Base-by-base conservation (phyloP, 106 monocot species). In the Posidonia australis region DNA sequence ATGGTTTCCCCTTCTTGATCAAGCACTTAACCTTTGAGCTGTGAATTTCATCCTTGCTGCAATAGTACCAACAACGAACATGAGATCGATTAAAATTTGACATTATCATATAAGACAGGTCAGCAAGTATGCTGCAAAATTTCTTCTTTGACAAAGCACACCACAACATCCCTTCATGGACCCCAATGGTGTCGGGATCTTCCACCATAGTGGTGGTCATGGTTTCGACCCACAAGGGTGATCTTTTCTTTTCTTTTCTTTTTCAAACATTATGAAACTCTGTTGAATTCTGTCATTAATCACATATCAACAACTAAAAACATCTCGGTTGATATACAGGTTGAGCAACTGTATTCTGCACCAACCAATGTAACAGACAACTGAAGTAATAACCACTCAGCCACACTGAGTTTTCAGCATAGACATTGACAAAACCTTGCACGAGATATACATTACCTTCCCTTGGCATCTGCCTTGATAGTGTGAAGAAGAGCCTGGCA, bases 391-490 rank as follows among this genome's bases (percentile, higher is more conserved):
- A n/a, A 36, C 36, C 7, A 36, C 36, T 36, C 36, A 7, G 36
- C 36, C 36, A 36, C 5, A 36, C 36, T 36, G 7, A 36, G 36
- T 36, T 36, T 36, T 36, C 36, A 36, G 36, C 36, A 36, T 2
- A 36, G 19, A 54, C 19, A 54, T 24, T 54, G 53, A 11, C 53
- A 22, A 11, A 54, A 22, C 19, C 24, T 24, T 22, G 7, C 36
- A 55, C 20, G 13, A 44, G n/a, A n/a, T n/a, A n/a, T 42, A 7
- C 26, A 41, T 20, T 70, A 87, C 91, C 91, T 92, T 31, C 87
- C 91, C 56, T 74, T 79, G 23, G 84, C 70, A 43, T 92, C 84
- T 21, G 79, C 87, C 78, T 86, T 92, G 79, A 76, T 64, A 13
- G 84, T 85, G 53, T 85, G 66, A 46, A 85, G 72, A 23, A 78